phyloP scores from a whole-genome alignment of 1,284 basidiomycete species.

The Moesziomyces globuligerus region DNA sequence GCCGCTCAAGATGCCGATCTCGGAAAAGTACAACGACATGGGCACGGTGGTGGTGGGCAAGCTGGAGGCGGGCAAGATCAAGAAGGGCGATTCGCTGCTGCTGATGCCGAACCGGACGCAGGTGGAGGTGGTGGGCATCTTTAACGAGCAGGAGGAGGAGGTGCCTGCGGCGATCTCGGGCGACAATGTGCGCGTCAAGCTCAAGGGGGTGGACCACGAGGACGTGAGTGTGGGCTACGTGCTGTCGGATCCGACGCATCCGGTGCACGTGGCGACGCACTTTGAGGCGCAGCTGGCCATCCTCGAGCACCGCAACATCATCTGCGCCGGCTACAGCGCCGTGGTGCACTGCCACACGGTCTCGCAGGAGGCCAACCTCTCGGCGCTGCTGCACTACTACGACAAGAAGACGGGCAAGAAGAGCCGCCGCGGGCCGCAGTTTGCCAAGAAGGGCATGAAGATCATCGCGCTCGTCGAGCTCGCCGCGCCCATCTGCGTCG shows the following conservation, averaged over 20 bases:
- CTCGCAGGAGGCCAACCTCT: constrained; percentile 60
- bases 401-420: constrained; percentile 68
- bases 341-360: constrained; percentile 66
- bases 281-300: constrained; percentile 67
- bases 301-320: constrained; percentile 66
- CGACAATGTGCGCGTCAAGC: constrained; percentile 66
- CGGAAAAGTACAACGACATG: constrained; percentile 67
- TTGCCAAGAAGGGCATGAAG: constrained; percentile 66
- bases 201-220: constrained; percentile 65
- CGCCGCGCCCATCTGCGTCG: constrained; percentile 60
- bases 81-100: constrained; percentile 59
- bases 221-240: constrained; percentile 64
- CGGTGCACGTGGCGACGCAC: constrained; percentile 62
- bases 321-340: constrained; percentile 65
- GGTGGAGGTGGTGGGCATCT: constrained; percentile 62
- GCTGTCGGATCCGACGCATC: constrained; percentile 58
- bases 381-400: constrained; percentile 66
- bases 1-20: constrained; percentile 66
- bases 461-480: constrained; percentile 66
- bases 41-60: constrained; percentile 66
- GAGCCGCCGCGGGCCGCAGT: constrained; percentile 64
- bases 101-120: constrained; percentile 64
- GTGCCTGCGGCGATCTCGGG: constrained; percentile 66
- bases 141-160: constrained; percentile 66
- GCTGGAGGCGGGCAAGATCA: constrained; percentile 64